phyloP scores from a whole-genome alignment of 106 monocot genomes.

The Dioscorea zingiberensis region DNA sequence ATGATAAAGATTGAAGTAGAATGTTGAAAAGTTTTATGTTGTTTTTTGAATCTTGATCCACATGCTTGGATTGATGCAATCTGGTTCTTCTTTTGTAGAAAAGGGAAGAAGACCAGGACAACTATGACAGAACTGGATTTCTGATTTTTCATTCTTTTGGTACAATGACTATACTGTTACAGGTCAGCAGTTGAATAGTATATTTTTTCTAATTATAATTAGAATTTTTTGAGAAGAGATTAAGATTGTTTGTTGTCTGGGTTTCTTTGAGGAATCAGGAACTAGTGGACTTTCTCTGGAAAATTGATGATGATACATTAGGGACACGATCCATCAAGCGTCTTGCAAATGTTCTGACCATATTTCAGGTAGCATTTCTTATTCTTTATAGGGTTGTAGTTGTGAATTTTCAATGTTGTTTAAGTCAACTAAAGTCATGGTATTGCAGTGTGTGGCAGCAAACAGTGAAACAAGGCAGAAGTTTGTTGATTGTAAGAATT shows the following conservation, averaged over 20 bases:
- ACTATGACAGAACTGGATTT: constrained; percentile 39
- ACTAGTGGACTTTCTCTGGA: constrained; percentile 24
- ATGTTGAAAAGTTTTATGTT: background rate
- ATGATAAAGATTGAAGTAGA: background rate
- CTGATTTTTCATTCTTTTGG: constrained; percentile 38
- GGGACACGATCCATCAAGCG: constrained; percentile 38
- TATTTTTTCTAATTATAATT: background rate
- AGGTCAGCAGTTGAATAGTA: constrained; percentile 17
- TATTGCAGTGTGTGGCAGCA: constrained; percentile 41
- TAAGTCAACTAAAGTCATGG: background rate
- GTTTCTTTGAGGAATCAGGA: constrained; percentile 24
- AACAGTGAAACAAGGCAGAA: constrained; percentile 40
- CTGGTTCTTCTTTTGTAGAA: constrained; percentile 17
- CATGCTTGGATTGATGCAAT: no score
- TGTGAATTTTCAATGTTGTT: background rate
- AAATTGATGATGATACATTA: constrained; percentile 17
- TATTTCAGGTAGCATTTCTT: constrained; percentile 34
- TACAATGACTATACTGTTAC: constrained; percentile 40
- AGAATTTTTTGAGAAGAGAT: background rate
- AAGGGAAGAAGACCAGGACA: constrained; percentile 39
- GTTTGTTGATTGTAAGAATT: constrained; percentile 36
- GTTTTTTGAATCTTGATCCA: background rate
- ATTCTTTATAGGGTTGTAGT: background rate
- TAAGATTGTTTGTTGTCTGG: background rate
- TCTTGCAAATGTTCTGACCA: constrained; percentile 45